Evolutionary conservation across 192 early-diverging fungal genomes (phyloP), one percentile per base, ranked within the genome.

Genomic region (Rhizophagus sp.): DNA sequence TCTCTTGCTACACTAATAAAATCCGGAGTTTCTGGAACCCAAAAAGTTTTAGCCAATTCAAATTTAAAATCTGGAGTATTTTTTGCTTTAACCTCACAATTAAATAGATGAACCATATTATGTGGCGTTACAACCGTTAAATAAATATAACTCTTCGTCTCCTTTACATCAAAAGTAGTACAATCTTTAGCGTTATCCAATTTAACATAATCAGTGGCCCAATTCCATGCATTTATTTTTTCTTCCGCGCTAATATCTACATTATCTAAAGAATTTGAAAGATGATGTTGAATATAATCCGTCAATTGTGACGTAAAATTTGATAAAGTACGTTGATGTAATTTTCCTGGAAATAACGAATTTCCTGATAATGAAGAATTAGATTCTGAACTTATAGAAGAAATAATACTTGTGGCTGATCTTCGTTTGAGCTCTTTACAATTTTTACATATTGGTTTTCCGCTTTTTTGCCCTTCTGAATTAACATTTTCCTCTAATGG

Each of bases 141-240:
- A 22, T 62, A 41, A 62, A 76, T 7, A 34, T 62, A 62, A 7
- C 12, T 62, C 3, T 24, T 76, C 0, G 61, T 76, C 22, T 76
- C 74, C 1, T n/a, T 62, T 25, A 76, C 22, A 63, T 63, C 74
- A 36, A 76, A 76, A 22, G 74, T 63, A 19, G 27, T 27, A 76
- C 52, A 61, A 76, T 76, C 62, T 15, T 30, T 64, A 11, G 24
- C 41, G 39, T 6, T 30, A 10, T 76, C 61, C 4, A 8, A 64
- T 41, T 62, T 76, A 52, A 27, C 7, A 27, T 76, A 76, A 64
- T 76, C 74, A 24, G 34, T 36, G 12, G 74, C 74, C 52, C 62
- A 76, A 39, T 24, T 2, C 33, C 19, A 76, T 10, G 39, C 61
- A n/a, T 8, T 44, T 6, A 27, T 12, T 61, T 36, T 63, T 76